A percentile compares a stretch with the other conserved stretches of the same genome.
Evolutionary conservation across 495 filamentous ascomycete genomes (phyloP).

Genomic region (Aspergillus ellipticus): DNA sequence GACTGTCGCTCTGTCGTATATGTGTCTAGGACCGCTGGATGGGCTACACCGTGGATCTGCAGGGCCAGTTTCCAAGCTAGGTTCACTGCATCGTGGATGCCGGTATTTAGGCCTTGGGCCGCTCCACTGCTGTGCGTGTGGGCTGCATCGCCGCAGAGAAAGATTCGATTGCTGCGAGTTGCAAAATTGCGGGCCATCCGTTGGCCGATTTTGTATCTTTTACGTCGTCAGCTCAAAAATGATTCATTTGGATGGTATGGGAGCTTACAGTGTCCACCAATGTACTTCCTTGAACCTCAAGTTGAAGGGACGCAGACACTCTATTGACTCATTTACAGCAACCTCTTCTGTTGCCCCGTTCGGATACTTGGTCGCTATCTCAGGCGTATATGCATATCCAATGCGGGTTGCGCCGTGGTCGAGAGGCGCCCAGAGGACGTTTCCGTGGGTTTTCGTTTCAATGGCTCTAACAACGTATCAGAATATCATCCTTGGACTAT

Average conservation of each 20-base stretch:
- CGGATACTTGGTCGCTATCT: conserved; percentile 38
- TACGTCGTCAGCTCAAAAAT: too few relatives aligned
- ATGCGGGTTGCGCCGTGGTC: conserved; percentile 48
- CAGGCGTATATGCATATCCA: conserved; percentile 51
- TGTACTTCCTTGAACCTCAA: conserved; percentile 44
- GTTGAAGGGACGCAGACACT: conserved; percentile 42
- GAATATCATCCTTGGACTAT: neutral
- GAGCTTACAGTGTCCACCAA: conserved; percentile 48
- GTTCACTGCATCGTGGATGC: conserved; percentile 48
- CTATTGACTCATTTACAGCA: conserved; percentile 39
- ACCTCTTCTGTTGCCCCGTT: conserved; percentile 22
- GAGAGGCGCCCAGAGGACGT: conserved; percentile 47
- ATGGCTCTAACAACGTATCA: conserved; percentile 20
- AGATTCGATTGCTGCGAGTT: conserved; percentile 29
- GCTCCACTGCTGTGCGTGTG: conserved; percentile 48
- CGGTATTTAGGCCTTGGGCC: conserved; percentile 51
- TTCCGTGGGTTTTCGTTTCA: conserved; percentile 48
- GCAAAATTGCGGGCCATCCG: conserved; percentile 45
- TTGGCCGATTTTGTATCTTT: conserved; percentile 48
- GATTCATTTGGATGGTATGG: neutral
- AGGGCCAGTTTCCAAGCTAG: conserved; percentile 47
- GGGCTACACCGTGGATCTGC: conserved; percentile 29
- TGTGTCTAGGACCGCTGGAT: conserved; percentile 32
- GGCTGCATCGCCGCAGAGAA: conserved; percentile 47
- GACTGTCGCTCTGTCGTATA: conserved; percentile 39